Conservation (phyloP, 176 grass and related monocot species). For the Ananas comosus region DNA sequence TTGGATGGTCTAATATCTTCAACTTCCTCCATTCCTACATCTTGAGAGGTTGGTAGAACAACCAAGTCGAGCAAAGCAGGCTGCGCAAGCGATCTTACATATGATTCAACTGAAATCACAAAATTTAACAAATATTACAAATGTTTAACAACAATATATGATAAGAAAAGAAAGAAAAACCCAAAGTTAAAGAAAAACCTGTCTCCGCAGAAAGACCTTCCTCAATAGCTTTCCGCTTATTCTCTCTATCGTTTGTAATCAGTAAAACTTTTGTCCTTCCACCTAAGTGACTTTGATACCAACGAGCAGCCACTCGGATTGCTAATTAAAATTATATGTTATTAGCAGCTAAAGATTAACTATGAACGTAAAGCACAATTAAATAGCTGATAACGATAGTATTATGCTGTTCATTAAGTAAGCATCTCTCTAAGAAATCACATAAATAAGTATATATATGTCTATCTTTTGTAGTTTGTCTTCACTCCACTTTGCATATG, state of each 20-base stretch:
- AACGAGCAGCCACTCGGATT: slow-evolving; percentile 84
- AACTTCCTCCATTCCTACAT: slow-evolving; percentile 72
- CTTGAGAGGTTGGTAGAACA: slow-evolving; percentile 48
- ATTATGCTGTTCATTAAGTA: too few species aligned
- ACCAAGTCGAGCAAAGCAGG: slow-evolving; percentile 91
- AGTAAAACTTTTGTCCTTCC: slow-evolving; percentile 51
- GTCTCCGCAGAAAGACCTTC: slow-evolving; percentile 81
- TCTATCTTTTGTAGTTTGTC: too few species aligned
- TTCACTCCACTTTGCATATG: too few species aligned
- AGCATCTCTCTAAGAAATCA: too few species aligned
- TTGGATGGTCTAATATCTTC: slow-evolving; percentile 89
- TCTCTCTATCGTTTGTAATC: slow-evolving; percentile 88
- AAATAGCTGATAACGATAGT: neutral
- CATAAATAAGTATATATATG: too few species aligned
- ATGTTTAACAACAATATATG: neutral
- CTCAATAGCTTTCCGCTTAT: slow-evolving; percentile 74
- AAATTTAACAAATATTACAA: slow-evolving; percentile 18
- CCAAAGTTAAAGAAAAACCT: slow-evolving; percentile 27
- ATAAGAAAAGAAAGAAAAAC: neutral
- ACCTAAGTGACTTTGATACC: slow-evolving; percentile 94
- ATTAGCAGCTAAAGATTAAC: neutral
- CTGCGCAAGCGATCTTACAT: slow-evolving; percentile 71
- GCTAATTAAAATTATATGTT: slow-evolving; percentile 24
- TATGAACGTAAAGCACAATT: neutral
- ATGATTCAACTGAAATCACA: slow-evolving; percentile 71